Evolutionary conservation across 164 flowering plant genomes (phyloP), one percentile per base, ranked within the genome.

Genomic region (Echeveria elegans): DNA sequence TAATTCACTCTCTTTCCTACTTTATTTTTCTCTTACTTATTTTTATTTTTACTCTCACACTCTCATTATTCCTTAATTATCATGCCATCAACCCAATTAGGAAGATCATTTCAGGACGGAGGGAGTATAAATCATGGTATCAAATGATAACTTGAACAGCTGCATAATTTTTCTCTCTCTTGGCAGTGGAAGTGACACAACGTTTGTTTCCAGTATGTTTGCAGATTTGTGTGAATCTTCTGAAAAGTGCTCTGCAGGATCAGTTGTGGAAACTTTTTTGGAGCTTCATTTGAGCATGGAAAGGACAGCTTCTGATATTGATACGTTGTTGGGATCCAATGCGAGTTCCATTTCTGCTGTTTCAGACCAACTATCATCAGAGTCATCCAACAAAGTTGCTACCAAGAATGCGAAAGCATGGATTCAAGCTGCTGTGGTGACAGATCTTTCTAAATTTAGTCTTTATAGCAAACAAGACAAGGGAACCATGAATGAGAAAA

Each of bases 351-450:
- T 41, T 70, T 53, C 41, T 36, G 14, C 38, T 41, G 18, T 41
- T 41, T 64, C 69, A n/a, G 75, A 73, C 56, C 34, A 52, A 50
- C 40, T 69, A 48, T 40, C 69, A 15, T 56, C 73, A 12, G 80
- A 78, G 62, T 50, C 53, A 29, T 69, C 60, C 68, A 72, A 66
- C 65, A 28, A 36, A 37, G 50, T 66, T 43, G 28, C 64, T 1
- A 68, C 59, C 63, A 80, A 73, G 66, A 80, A 77, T 58, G 85
- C 86, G 30, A 50, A 63, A 31, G 72, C 69, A 61, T 85, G 93
- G 90, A 79, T 84, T 56, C 78, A 80, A 66, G 88, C 88, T 67
- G 88, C 93, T 19, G 62, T 87, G 34, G 75, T 69, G 66, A 73
- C 79, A 1, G 77, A 82, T 70, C 82, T 87, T 45, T 82, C 90